Conservation (phyloP, 345 rosid genomes). For the Punica granatum region DNA sequence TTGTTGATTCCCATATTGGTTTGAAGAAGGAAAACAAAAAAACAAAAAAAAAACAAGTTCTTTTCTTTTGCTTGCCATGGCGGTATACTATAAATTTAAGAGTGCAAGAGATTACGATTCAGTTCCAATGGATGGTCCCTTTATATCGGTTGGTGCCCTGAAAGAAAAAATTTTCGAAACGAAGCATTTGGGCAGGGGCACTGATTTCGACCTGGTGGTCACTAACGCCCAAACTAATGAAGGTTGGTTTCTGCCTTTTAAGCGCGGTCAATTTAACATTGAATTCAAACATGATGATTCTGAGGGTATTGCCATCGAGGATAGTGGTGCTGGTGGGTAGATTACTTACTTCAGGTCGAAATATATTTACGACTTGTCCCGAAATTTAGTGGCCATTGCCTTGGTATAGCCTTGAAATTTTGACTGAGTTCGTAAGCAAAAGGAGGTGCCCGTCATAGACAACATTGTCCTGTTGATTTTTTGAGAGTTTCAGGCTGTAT, state of each 20-base stretch:
- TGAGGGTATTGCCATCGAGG: background rate
- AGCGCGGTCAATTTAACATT: background rate
- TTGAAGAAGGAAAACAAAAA: constrained; percentile 19
- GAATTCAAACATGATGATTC: background rate
- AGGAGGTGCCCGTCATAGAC: background rate
- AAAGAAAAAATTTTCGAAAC: constrained; percentile 99
- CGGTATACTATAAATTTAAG: constrained; percentile 99
- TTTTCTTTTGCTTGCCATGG: constrained; percentile 35
- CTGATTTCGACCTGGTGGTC: constrained; percentile 94
- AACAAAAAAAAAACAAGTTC: constrained; percentile 6
- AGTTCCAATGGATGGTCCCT: constrained; percentile 89
- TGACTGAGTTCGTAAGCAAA: background rate
- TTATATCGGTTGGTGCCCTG: constrained; percentile 92
- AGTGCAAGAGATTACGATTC: constrained; percentile 98
- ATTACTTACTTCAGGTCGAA: background rate
- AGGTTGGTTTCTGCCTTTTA: constrained; percentile 70
- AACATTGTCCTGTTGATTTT: background rate
- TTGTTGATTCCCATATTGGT: constrained; percentile 8
- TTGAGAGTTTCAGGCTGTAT: background rate
- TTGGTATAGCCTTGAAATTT: background rate
- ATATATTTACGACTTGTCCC: background rate
- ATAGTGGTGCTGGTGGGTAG: constrained; percentile 1
- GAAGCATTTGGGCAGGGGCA: constrained; percentile 99
- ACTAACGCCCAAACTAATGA: constrained; percentile 97
- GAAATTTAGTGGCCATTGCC: background rate